Base-by-base conservation (phyloP, 2,329 filamentous ascomycete genomes). In the Botrytis porri region DNA sequence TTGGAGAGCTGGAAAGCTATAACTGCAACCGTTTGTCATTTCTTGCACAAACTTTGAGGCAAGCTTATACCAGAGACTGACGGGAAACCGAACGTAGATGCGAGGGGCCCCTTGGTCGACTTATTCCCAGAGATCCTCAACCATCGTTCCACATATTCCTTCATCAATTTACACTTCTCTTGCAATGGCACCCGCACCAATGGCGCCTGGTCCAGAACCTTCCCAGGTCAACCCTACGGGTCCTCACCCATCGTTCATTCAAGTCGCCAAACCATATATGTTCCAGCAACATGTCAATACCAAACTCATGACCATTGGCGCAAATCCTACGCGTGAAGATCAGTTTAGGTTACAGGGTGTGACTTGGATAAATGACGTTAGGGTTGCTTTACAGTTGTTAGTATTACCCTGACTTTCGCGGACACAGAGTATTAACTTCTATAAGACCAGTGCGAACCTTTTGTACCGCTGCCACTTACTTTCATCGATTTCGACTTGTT, bases 391-490 rank as follows among this genome's bases (percentile, higher is more conserved):
- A 69, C 91, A 93, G 77, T 84, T 99, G 92, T 96, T 84, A 78
- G 91, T 84, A 69, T 63, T 43, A 39, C n/a, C 54, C 32, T 51
- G 25, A 25, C 12, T 22, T 72, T 48, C 35, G 51, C 12, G 7
- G 4, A 10, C 35, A 37, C 25, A 62, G 7, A 32, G 8, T 73
- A 65, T 51, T 72, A 35, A 71, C 72, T 4, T 75, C 48, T 71
- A 32, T 9, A 41, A 95, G 93, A 63, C 96, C 96, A 2, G 90
- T 98, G 37, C 92, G 93, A 74, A 98, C 96, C 0, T 98, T 94
- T 82, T 93, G 95, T 78, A 97, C 95, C 0, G 96, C 96, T 0
- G 94, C 92, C 75, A 90, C 93, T 25, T 97, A 97, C 81, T 99
- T 95, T 81, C 95, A 98, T 85, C 94, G 94, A 77, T 98, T 98